Conservation (phyloP, 495 filamentous ascomycete genomes). For the Parmelia sp. region DNA sequence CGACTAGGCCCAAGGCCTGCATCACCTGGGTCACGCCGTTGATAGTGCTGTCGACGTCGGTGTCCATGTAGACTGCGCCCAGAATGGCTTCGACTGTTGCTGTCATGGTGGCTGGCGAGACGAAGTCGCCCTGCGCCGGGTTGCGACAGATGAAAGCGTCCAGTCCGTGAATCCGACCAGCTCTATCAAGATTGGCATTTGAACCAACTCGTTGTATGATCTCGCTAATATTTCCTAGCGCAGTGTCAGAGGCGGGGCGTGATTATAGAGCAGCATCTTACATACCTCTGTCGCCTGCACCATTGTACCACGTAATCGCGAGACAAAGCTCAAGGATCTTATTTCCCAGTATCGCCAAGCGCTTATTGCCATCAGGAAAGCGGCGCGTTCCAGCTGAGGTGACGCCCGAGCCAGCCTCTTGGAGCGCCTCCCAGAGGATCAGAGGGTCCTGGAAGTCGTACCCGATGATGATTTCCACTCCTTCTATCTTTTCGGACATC, state of each 20-base stretch:
- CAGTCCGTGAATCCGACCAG: conserved; percentile 1
- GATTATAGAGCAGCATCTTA: neutral
- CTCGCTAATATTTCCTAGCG: neutral
- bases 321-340: conserved; percentile 10
- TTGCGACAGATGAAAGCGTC: conserved; percentile 1
- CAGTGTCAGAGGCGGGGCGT: neutral
- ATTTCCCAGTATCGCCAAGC: conserved; percentile 20
- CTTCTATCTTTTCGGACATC: neutral
- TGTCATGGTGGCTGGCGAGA: neutral
- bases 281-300: neutral
- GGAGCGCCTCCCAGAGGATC: conserved; percentile 22
- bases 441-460: conserved; percentile 11
- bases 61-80: conserved; percentile 15
- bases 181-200: conserved; percentile 11
- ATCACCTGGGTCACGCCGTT: neutral
- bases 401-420: conserved; percentile 5
- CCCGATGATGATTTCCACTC: conserved; percentile 8
- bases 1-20: conserved; percentile 8
- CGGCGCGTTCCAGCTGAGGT: neutral
- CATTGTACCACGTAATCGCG: conserved; percentile 8
- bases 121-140: neutral
- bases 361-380: conserved; percentile 17
- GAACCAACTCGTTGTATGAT: neutral
- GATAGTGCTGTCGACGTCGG: conserved; percentile 10
- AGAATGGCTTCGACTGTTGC: conserved; percentile 15